Evolutionary conservation across 2,329 filamentous ascomycete genomes (phyloP), one percentile per base, ranked within the genome.

Genomic region (Lachnellula cervina): DNA sequence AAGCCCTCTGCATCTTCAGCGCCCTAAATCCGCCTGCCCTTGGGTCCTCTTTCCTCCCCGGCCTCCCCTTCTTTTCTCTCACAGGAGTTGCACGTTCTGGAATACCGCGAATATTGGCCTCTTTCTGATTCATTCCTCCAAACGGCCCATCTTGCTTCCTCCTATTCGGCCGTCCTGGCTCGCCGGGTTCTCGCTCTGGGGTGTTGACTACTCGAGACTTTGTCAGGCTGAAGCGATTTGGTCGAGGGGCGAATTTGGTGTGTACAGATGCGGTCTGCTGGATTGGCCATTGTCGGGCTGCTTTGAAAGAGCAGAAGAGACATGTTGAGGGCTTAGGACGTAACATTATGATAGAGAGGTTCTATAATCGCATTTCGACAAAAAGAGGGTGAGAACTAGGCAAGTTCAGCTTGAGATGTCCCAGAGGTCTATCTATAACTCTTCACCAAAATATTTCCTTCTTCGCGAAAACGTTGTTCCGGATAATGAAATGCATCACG

Each of bases 1-100:
- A 76, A 2, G 88, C 80, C 51, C 85, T 84, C 70, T 97, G 93
- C 93, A 97, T 97, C 75, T 95, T 96, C 71, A 97, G 77, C 4
- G 93, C 92, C 70, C 95, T 92, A 72, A 59, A 70, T 45, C 52
- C 75, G 67, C 57, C 77, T 50, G 74, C 68, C 48, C 77, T 72
- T 9, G 77, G 74, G 19, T 70, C 62, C 6, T 60, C 55, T 23
- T 45, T 58, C 3, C 47, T n/a, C 32, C 54, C 53, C 14, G 50
- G 21, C 43, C 57, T 35, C 11, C 52, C 38, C 52, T 52, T 56
- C 46, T 59, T 50, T 55, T 57, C 48, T 48, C 56, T 56, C 38
- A 52, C 28, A 49, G 23, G 54, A 19, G 71, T 71, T 47, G 66
- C 67, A 50, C 67, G 62, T 57, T 71, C 66, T 61, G 75, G 71